Percentiles rank a stretch among this genome's conserved stretches.
phyloP scores from a whole-genome alignment of 1,284 basidiomycete genomes.

The Mycena citricolor region DNA sequence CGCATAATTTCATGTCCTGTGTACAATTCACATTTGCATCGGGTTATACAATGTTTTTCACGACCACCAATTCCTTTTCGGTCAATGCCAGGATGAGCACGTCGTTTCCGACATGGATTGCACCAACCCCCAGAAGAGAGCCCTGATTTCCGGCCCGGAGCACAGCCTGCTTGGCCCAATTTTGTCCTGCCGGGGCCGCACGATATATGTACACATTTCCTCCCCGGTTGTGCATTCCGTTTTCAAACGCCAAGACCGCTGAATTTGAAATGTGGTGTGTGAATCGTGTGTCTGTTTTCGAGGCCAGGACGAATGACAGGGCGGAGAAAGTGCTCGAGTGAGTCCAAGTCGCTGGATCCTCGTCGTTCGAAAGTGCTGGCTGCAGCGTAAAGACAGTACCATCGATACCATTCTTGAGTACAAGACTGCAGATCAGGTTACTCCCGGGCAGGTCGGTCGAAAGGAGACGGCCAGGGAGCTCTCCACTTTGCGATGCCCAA shows the following conservation, averaged over 20 bases:
- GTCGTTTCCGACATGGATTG: slow-evolving; percentile 36
- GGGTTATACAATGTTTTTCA: slow-evolving; percentile 41
- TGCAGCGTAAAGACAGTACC: slow-evolving; percentile 68
- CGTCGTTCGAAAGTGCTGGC: slow-evolving; percentile 21
- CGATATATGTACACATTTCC: slow-evolving; percentile 87
- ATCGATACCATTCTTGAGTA: slow-evolving; percentile 82
- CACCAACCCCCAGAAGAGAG: slow-evolving; percentile 76
- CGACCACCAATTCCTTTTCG: slow-evolving; percentile 72
- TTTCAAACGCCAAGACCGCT: slow-evolving; percentile 79
- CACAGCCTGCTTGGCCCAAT: slow-evolving; percentile 77
- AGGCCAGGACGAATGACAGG: slow-evolving; percentile 90
- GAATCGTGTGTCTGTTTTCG: slow-evolving; percentile 87
- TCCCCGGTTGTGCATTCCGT: slow-evolving; percentile 59
- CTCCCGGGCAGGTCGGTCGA: slow-evolving; percentile 62
- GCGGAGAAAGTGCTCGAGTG: slow-evolving; percentile 85
- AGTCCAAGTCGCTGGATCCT: slow-evolving; percentile 54
- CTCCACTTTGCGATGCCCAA: slow-evolving; percentile 33
- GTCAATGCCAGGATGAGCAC: slow-evolving; percentile 69
- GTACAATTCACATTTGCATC: background rate
- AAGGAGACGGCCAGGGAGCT: slow-evolving; percentile 53
- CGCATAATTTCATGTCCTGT: slow-evolving; percentile 11
- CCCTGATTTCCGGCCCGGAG: slow-evolving; percentile 67
- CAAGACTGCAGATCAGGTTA: slow-evolving; percentile 42
- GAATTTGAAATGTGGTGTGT: slow-evolving; percentile 63
- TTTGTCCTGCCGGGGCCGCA: slow-evolving; percentile 44